phyloP scores from a whole-genome alignment of 495 filamentous ascomycete genomes.

The Cercophora newfieldiana region DNA sequence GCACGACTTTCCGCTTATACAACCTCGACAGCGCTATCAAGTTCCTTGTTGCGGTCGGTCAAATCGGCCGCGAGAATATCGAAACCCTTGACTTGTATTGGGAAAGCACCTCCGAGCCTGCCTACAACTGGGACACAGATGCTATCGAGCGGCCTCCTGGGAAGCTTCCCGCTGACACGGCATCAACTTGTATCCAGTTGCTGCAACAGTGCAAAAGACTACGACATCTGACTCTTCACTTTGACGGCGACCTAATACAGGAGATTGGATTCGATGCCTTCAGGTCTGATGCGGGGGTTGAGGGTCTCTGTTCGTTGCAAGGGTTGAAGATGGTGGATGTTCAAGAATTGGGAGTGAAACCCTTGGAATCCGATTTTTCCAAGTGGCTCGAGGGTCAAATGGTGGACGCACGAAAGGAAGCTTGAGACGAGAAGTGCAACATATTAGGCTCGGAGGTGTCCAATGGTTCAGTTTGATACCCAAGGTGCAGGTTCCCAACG shows the following conservation, averaged over 20 bases:
- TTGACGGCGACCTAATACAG: neutral
- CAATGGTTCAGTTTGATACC: too few species aligned
- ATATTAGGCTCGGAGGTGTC: too few species aligned
- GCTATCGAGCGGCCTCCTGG: neutral
- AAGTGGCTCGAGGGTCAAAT: neutral
- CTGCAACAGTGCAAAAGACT: neutral
- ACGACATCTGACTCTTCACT: neutral
- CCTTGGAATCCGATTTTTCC: neutral
- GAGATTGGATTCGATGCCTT: neutral
- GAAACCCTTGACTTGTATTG: neutral
- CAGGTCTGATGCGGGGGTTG: neutral
- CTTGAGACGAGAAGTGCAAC: neutral
- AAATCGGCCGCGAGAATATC: neutral
- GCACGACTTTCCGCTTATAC: neutral
- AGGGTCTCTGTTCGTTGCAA: neutral
- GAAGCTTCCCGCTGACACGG: neutral
- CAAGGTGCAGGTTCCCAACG: too few species aligned
- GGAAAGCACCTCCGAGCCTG: neutral
- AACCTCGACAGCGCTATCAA: neutral
- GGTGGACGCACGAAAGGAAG: neutral
- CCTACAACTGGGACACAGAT: neutral
- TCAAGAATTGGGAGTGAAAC: neutral
- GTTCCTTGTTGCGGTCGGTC: neutral
- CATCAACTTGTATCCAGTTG: neutral
- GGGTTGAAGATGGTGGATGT: neutral